phyloP scores from a whole-genome alignment of 1,139 yeast species.

The Wickerhamiella pararugosa region DNA sequence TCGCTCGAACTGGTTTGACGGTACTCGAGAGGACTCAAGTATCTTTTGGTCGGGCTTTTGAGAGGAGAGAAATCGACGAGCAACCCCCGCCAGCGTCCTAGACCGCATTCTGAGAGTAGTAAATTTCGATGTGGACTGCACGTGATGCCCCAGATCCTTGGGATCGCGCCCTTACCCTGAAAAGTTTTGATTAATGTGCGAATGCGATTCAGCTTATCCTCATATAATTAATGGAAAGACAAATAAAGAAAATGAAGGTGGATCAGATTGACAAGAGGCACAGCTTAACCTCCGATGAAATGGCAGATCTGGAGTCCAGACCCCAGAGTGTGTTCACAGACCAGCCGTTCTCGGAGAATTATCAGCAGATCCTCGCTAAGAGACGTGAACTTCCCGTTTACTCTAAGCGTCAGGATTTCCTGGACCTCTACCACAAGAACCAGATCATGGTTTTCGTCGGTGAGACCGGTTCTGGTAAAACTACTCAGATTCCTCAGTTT shows the following conservation, averaged over 20 bases:
- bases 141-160: no score
- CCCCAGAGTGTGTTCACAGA: constrained; percentile 70
- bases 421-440: constrained; percentile 64
- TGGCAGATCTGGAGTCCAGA: constrained; percentile 41
- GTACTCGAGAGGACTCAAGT: constrained; percentile 55
- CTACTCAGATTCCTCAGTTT: constrained; percentile 94
- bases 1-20: constrained; percentile 72
- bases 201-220: no score
- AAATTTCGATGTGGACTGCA: no score
- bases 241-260: no score
- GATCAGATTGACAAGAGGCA: no score
- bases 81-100: no score
- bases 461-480: constrained; percentile 97
- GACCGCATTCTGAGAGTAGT: no score
- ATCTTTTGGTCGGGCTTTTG: constrained; percentile 22
- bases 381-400: constrained; percentile 90
- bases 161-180: no score
- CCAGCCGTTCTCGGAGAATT: constrained; percentile 39
- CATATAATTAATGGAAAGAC: no score
- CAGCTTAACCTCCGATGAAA: neutral
- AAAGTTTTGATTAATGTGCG: no score
- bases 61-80: neutral
- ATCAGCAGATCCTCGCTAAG: constrained; percentile 58
- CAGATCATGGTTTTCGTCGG: constrained; percentile 98
- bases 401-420: constrained; percentile 79